Base-by-base conservation (phyloP, 1,139 yeast species). In the Torulaspora pretoriensis region DNA sequence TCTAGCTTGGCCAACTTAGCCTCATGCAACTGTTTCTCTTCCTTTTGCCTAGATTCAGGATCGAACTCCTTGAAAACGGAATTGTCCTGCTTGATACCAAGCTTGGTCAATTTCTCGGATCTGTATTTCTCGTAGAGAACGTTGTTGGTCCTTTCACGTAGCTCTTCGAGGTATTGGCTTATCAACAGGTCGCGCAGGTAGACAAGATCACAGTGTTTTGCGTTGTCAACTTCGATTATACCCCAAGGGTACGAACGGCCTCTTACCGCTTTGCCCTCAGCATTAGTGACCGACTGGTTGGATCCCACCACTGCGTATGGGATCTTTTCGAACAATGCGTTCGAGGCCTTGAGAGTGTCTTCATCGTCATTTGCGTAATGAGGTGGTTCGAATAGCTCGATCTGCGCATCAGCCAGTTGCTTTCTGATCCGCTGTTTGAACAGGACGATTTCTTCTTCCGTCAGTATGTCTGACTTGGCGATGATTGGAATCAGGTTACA, bases 231-330 rank as follows among this genome's bases (percentile, higher is more conserved):
- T 69, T 92, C 97, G 62, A 92, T 85, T 19, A 85, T 75, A 54
- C 99, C 99, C 99, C 99, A 94, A 51, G 98, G 98, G 68, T 94
- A 94, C 55, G 77, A 72, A 70, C 99, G 86, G 54, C 97, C 97
- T 65, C 97, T 83, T 38, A 89, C 95, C 33, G 71, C 63, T 64
- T 84, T 76, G 40, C 97, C 97, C 59, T 84, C 89, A 26, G 75
- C 60, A 40, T 86, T 81, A 58, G 76, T 76, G 30, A 90, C 88
- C 54, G 80, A 82, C 50, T 74, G 73, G 25, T 92, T 86, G 17
- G 97, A 88, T 25, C 97, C 98, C 43, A 94, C 87, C 53, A 92
- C 83, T 14, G 98, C 98, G 71, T 89, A 92, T 35, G 99, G 99
- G 49, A 87, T 76, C 61, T 76, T 79, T 46, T 77, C 71, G 69